Percentiles rank a stretch among this genome's conserved stretches.
These are phyloP conservation scores for Hemileia vastatrix DNA, from an alignment of 1,284 basidiomycete species.

Conservation along the genomic window DNA sequence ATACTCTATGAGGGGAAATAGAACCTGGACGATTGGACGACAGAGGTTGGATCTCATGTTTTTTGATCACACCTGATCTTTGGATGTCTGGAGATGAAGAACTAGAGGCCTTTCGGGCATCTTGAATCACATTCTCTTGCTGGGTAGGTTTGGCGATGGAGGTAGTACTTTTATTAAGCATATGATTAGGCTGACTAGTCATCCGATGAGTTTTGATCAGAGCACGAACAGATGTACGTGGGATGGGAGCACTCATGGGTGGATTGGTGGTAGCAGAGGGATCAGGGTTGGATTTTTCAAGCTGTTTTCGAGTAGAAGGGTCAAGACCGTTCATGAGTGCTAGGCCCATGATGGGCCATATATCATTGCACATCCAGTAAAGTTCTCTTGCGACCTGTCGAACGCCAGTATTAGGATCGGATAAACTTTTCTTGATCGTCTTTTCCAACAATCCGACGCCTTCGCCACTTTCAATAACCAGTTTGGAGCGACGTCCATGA, in stretches of 20 bases:
- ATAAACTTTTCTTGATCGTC: conserved; percentile 59
- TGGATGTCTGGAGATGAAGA: no score
- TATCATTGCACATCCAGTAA: conserved; percentile 69
- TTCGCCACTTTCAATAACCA: conserved; percentile 47
- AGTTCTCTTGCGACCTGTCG: conserved; percentile 61
- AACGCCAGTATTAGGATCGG: conserved; percentile 69
- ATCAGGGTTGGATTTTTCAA: conserved; percentile 71
- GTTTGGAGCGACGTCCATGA: conserved; percentile 34
- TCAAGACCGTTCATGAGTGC: conserved; percentile 64
- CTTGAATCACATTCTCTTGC: conserved; percentile 23
- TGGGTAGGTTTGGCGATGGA: not conserved
- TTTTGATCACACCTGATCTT: no score
- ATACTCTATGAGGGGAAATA: no score
- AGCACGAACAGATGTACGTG: conserved; percentile 12
- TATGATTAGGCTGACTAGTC: not conserved
- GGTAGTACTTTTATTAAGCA: no score
- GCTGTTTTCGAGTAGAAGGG: conserved; percentile 60
- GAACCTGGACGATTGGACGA: no score
- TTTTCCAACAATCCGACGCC: conserved; percentile 63
- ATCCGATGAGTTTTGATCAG: conserved; percentile 18
- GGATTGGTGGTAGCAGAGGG: conserved; percentile 48
- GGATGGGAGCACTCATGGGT: conserved; percentile 12
- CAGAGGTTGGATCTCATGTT: conserved; percentile 18
- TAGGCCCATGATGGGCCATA: conserved; percentile 64
- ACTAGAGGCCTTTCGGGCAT: no score